Base-by-base conservation (phyloP, 768 basidiomycete genomes). In the Pleurotus citrinopileatus region DNA sequence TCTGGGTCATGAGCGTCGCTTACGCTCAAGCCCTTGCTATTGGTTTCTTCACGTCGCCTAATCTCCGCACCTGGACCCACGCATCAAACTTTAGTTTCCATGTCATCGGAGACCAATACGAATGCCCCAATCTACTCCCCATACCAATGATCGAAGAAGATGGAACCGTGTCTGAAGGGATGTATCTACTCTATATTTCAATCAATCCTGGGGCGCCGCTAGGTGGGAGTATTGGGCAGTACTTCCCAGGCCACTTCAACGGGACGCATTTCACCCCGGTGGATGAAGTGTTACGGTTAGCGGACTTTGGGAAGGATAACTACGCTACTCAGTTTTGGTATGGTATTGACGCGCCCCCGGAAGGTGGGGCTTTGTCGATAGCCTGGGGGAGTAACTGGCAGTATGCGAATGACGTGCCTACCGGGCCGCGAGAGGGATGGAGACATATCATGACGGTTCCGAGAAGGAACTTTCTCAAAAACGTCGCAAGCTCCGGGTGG, bases 211-310 rank as follows among this genome's bases (percentile, higher is more conserved):
- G 38, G 32, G 10, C 26, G 19, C 17, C 9, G 20, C 26, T 19
- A 45, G 26, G 28, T 20, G 45, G 25, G 29, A 47, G 45, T 32
- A 29, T 47, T n/a, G 29, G 28, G 13, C 45, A 47, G 22, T 47
- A 47, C 28, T 47, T 47, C 45, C 45, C 45, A 28, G 25, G 45
- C 6, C 45, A 26, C 29, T 47, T 47, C 45, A 47, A 47, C 13
- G 28, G 45, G 45, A 47, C 28, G 28, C 28, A 47, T 13, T 47
- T 47, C 13, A 47, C 28, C 10, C 25, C 45, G 2, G 45, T 47
- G 27, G 28, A 47, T 29, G 28, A 47, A 47, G n/a, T 17, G 28
- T 12, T 27, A 27, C n/a, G 23, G 28, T 23, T 47, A 29, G 15
- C 28, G n/a, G 28, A 47, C 23, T 47, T 47, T 32, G 28, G 45